Evolutionary conservation across 495 filamentous ascomycete genomes (phyloP).

Genomic region (Tuber aestivum): DNA sequence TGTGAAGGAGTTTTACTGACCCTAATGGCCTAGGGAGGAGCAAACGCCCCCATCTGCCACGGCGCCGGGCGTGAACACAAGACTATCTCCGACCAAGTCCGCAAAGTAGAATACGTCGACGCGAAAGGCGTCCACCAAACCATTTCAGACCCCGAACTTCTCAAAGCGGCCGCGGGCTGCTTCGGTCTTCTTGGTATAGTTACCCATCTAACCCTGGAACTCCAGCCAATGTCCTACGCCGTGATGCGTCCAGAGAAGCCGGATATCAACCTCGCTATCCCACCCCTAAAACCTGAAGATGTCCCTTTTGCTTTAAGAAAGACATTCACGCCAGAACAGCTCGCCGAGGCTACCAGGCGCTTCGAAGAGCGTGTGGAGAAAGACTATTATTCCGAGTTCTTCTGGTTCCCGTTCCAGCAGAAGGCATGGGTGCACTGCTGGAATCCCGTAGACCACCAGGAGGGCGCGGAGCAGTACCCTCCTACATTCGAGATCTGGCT

Average conservation of each 20-base stretch:
- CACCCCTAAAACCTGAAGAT: constrained; percentile 44
- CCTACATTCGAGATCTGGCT: constrained; percentile 42
- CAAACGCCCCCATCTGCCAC: constrained; percentile 52
- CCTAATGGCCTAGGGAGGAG: constrained; percentile 44
- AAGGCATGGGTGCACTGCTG: constrained; percentile 52
- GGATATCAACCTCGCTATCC: constrained; percentile 48
- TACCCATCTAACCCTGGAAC: constrained; percentile 52
- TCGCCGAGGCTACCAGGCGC: constrained; percentile 32
- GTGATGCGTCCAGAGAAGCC: constrained; percentile 47
- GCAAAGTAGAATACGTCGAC: constrained; percentile 51
- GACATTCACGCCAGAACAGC: constrained; percentile 39
- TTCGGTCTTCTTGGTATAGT: constrained; percentile 53
- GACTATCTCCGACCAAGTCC: constrained; percentile 50
- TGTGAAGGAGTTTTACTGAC: constrained; percentile 44
- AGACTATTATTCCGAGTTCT: constrained; percentile 49
- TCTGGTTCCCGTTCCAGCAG: constrained; percentile 52
- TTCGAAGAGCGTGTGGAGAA: constrained; percentile 44
- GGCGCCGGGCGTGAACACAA: constrained; percentile 49
- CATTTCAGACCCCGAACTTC: constrained; percentile 44
- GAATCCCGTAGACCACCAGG: constrained; percentile 34
- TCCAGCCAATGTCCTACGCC: constrained; percentile 52
- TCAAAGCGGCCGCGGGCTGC: constrained; percentile 49
- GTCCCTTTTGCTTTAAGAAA: constrained; percentile 46
- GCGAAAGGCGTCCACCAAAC: constrained; percentile 47
- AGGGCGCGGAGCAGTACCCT: constrained; percentile 45